These are phyloP conservation scores for Candida easanensis DNA, from an alignment of 805 yeast genomes.

Conservation along the genomic window DNA sequence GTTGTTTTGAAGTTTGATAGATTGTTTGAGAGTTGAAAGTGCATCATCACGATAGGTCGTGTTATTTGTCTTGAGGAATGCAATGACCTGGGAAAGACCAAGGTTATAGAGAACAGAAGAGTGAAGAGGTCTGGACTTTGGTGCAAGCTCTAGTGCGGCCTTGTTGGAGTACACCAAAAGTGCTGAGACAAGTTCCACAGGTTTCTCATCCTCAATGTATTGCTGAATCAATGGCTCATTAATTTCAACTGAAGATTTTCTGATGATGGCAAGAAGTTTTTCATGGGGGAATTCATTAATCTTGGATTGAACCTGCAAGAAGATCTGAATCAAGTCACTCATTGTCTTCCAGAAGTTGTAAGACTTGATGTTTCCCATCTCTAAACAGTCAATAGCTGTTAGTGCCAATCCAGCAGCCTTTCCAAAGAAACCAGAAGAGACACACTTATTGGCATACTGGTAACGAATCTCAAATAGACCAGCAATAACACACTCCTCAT, in stretches of 20 bases:
- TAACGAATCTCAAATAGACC: slow-evolving; percentile 58
- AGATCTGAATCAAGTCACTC: slow-evolving; percentile 53
- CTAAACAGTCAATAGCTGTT: slow-evolving; percentile 44
- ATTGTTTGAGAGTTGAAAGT: slow-evolving; percentile 54
- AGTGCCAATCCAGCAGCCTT: slow-evolving; percentile 53
- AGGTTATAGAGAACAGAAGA: slow-evolving; percentile 65
- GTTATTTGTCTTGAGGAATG: slow-evolving; percentile 33
- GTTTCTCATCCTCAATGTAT: slow-evolving; percentile 24
- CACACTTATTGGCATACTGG: slow-evolving; percentile 49
- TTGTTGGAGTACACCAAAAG: slow-evolving; percentile 46
- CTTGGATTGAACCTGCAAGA: slow-evolving; percentile 54
- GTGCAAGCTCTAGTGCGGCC: slow-evolving; percentile 40
- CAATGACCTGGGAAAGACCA: slow-evolving; percentile 61
- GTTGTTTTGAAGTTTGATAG: slow-evolving; percentile 68
- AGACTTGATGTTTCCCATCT: slow-evolving; percentile 38
- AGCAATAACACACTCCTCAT: slow-evolving; percentile 48
- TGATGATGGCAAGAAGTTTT: slow-evolving; percentile 23
- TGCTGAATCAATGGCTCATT: slow-evolving; percentile 28
- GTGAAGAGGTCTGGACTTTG: slow-evolving; percentile 45
- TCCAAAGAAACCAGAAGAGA: slow-evolving; percentile 61
- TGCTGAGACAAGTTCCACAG: slow-evolving; percentile 35
- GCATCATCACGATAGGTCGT: slow-evolving; percentile 46
- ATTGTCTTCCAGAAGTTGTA: slow-evolving; percentile 66
- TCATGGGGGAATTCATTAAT: slow-evolving; percentile 49
- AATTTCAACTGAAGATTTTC: slow-evolving; percentile 26